phyloP scores from a whole-genome alignment of 2,329 filamentous ascomycete species.

The Colletotrichum tanaceti region DNA sequence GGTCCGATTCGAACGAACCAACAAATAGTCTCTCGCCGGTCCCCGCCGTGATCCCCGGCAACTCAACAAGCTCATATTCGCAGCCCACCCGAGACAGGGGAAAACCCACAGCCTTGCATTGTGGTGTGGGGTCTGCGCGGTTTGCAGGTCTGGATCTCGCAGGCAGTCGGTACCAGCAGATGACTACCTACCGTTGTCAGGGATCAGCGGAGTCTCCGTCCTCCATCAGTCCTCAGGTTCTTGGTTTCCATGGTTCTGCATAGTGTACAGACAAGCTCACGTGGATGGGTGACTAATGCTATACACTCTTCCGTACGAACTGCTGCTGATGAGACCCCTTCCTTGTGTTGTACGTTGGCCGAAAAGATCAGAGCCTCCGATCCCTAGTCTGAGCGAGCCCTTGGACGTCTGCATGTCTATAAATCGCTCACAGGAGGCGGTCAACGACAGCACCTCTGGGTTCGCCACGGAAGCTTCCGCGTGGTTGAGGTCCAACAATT shows the following conservation, averaged over 20 bases:
- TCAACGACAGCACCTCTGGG: neutral
- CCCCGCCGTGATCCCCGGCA: neutral
- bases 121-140: slow-evolving; percentile 1
- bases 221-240: neutral
- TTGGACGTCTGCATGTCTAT: no score
- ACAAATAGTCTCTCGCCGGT: neutral
- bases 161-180: neutral
- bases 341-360: slow-evolving; percentile 6
- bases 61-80: neutral
- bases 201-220: neutral
- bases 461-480: neutral
- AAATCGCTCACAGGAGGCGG: neutral
- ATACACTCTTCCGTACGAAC: neutral
- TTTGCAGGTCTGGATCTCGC: neutral
- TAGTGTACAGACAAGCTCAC: no score
- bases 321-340: neutral
- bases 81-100: neutral
- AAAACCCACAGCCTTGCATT: neutral
- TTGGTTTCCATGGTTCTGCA: neutral
- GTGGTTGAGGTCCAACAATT: no score
- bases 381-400: neutral
- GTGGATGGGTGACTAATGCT: neutral
- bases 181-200: neutral
- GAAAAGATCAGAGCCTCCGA: neutral
- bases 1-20: no score